These are phyloP conservation scores for Gaeumannomyces sp. DNA, from an alignment of 2,329 filamentous ascomycete genomes.

Conservation along the genomic window DNA sequence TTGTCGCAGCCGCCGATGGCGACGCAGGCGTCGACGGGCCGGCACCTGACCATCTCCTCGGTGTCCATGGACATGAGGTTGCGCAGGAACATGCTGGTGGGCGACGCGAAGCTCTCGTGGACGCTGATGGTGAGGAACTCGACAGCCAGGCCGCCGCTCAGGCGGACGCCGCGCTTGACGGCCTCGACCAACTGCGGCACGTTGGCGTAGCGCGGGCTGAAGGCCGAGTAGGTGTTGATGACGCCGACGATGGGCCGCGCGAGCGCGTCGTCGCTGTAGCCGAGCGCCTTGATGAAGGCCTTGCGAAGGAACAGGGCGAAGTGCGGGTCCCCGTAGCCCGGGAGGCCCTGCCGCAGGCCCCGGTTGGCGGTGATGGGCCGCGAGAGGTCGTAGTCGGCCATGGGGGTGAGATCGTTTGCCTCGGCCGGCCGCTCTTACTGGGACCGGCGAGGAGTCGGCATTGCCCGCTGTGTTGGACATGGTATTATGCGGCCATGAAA, in stretches of 20 bases:
- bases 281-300: slow-evolving; percentile 70
- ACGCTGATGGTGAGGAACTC: slow-evolving; percentile 71
- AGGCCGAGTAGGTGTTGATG: slow-evolving; percentile 65
- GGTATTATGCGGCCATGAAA: too few relatives aligned
- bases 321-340: slow-evolving; percentile 66
- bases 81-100: slow-evolving; percentile 68
- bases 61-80: slow-evolving; percentile 78
- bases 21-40: slow-evolving; percentile 63
- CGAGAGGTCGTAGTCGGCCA: slow-evolving; percentile 59
- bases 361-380: slow-evolving; percentile 40
- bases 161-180: slow-evolving; percentile 60
- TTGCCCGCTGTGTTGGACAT: neutral
- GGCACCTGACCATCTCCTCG: slow-evolving; percentile 69
- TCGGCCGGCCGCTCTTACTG: neutral
- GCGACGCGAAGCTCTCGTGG: slow-evolving; percentile 62
- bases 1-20: slow-evolving; percentile 70
- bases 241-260: slow-evolving; percentile 67
- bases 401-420: slow-evolving; percentile 23
- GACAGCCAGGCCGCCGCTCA: slow-evolving; percentile 60
- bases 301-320: slow-evolving; percentile 71
- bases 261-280: slow-evolving; percentile 66
- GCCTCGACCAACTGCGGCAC: slow-evolving; percentile 66
- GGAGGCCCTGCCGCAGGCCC: slow-evolving; percentile 54
- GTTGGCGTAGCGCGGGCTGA: slow-evolving; percentile 71
- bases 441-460: neutral